Evolutionary conservation across 164 flowering plant genomes (phyloP).

Genomic region (Kalanchoe fedtschenkoi): DNA sequence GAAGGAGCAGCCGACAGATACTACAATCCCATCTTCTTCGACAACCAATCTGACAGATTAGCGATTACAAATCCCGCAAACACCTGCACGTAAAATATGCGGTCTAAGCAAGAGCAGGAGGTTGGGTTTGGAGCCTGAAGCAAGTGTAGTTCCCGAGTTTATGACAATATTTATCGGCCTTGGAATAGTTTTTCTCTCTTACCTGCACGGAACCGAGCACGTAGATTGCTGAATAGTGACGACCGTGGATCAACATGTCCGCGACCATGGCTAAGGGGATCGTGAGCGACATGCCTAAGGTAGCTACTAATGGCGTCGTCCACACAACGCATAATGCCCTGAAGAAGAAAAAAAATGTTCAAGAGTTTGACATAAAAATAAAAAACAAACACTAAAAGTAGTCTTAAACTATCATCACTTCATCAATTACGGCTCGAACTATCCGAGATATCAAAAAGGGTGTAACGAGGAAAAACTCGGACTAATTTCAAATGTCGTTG

Average conservation of each 20-base stretch:
- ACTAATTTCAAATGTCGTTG: no score
- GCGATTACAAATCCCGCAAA: slow-evolving; percentile 88
- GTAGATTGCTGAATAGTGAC: slow-evolving; percentile 81
- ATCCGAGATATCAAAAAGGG: no score
- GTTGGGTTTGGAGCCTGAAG: background rate
- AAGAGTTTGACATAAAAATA: no score
- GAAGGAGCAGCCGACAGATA: background rate
- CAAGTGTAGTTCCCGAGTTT: background rate
- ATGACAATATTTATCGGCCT: background rate
- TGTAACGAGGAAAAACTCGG: no score
- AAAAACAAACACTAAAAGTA: no score
- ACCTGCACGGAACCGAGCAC: slow-evolving; percentile 83
- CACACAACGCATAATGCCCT: slow-evolving; percentile 94
- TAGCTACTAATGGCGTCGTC: slow-evolving; percentile 88
- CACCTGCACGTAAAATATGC: slow-evolving; percentile 35
- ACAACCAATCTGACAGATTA: slow-evolving; percentile 59
- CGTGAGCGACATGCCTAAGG: slow-evolving; percentile 88
- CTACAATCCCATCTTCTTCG: slow-evolving; percentile 59
- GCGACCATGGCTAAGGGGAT: slow-evolving; percentile 92
- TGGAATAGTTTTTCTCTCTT: slow-evolving; percentile 2
- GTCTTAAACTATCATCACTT: no score
- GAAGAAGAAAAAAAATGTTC: slow-evolving; percentile 3
- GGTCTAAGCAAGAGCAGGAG: background rate
- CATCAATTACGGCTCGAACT: no score
- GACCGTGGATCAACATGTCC: slow-evolving; percentile 84